Conservation (phyloP, 1,284 basidiomycete species). For the Ganoderma meredithae region DNA sequence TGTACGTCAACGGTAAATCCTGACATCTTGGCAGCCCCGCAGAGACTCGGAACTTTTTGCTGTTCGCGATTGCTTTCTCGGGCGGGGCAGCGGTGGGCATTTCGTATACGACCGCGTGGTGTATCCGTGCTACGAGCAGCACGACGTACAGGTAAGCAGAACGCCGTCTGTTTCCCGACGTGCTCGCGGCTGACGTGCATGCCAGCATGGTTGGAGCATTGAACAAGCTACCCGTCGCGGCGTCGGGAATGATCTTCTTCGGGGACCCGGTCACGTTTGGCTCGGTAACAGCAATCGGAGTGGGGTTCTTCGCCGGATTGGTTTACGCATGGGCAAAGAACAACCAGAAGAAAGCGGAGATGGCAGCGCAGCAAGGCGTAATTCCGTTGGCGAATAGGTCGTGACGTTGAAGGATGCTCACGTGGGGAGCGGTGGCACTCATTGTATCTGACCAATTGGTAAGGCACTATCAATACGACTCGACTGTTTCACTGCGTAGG, state of each 20-base stretch:
- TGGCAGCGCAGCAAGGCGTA: constrained; percentile 53
- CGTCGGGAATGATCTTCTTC: constrained; percentile 96
- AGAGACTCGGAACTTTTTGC: constrained; percentile 80
- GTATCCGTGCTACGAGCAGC: constrained; percentile 94
- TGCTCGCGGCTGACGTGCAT: constrained; percentile 16
- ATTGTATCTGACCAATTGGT: constrained; percentile 13
- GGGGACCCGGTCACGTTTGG: constrained; percentile 89
- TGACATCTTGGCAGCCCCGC: constrained; percentile 67
- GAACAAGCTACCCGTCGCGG: constrained; percentile 98
- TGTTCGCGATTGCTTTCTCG: constrained; percentile 93
- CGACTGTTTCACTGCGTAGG: constrained; percentile 18
- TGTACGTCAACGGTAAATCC: background rate
- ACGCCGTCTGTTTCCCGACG: constrained; percentile 23
- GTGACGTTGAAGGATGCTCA: constrained; percentile 35
- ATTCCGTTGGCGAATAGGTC: constrained; percentile 67
- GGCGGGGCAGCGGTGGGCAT: constrained; percentile 98
- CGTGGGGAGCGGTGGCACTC: constrained; percentile 3
- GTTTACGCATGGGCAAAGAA: constrained; percentile 92
- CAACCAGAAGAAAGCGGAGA: constrained; percentile 80
- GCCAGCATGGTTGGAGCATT: constrained; percentile 97
- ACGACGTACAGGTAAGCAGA: constrained; percentile 88
- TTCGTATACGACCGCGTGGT: constrained; percentile 99
- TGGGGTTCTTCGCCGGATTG: constrained; percentile 93
- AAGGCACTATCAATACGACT: constrained; percentile 11
- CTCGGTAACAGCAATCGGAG: constrained; percentile 86